These are phyloP conservation scores for Teunomyces tritomae DNA, from an alignment of 805 yeast genomes.

Conservation along the genomic window DNA sequence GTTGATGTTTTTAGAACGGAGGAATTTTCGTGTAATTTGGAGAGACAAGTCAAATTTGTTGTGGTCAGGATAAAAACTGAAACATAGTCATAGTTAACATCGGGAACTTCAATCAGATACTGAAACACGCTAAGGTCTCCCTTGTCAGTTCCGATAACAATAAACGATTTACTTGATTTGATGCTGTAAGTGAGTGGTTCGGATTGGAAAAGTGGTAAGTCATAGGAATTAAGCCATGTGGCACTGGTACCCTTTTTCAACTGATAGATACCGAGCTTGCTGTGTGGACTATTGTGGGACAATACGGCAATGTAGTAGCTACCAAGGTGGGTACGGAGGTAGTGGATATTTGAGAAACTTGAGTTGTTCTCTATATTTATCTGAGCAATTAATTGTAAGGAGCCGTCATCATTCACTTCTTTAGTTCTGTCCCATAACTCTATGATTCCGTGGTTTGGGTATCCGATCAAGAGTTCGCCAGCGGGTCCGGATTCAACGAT, in stretches of 20 bases:
- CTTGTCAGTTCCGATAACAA: slow-evolving; percentile 18
- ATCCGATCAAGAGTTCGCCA: slow-evolving; percentile 33
- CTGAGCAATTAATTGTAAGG: slow-evolving; percentile 17
- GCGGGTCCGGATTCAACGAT: slow-evolving; percentile 24
- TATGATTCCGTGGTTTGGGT: slow-evolving; percentile 13
- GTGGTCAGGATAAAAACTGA: background rate
- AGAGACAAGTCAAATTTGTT: background rate
- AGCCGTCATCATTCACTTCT: slow-evolving; percentile 21
- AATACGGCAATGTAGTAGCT: background rate
- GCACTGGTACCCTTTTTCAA: background rate
- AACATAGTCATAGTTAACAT: slow-evolving; percentile 1
- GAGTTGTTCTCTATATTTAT: background rate
- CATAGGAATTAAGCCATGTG: background rate
- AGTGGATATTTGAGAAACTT: background rate
- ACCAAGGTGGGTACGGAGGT: background rate
- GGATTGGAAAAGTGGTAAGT: background rate
- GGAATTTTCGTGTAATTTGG: slow-evolving; percentile 16
- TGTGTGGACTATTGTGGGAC: background rate
- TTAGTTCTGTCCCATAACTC: slow-evolving; percentile 37
- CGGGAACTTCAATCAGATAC: slow-evolving; percentile 11
- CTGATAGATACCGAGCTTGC: background rate
- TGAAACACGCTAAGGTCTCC: slow-evolving; percentile 14
- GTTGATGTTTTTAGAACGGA: slow-evolving; percentile 30
- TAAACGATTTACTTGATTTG: slow-evolving; percentile 19
- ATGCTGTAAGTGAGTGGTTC: slow-evolving; percentile 9